These are phyloP conservation scores for Hamamelis virginiana DNA, from an alignment of 164 flowering plant genomes.

Conservation along the genomic window DNA sequence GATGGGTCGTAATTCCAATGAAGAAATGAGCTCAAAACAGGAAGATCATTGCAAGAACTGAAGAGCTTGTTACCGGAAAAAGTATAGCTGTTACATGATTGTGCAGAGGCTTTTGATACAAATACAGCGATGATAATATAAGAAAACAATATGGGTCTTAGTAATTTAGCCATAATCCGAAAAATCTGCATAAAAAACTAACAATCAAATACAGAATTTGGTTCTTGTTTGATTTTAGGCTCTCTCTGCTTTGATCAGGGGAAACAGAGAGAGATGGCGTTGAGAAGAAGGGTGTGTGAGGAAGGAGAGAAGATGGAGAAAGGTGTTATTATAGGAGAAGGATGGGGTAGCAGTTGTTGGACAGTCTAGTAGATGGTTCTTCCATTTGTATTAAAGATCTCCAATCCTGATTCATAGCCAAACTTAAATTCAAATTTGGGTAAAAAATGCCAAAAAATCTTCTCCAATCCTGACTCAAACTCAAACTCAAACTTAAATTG, in stretches of 20 bases:
- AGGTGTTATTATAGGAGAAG: neutral
- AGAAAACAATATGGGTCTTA: constrained; percentile 8
- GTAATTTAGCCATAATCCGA: constrained; percentile 17
- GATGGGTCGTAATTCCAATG: constrained; percentile 45
- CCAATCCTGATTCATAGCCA: too few species aligned
- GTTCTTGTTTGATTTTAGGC: too few species aligned
- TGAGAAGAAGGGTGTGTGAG: too few species aligned
- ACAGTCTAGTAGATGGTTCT: neutral
- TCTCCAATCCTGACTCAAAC: too few species aligned
- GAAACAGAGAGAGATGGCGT: neutral
- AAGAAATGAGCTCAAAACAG: constrained; percentile 42
- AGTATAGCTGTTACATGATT: constrained; percentile 33
- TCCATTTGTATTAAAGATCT: neutral
- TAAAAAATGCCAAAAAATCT: too few species aligned
- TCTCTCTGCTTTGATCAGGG: too few species aligned
- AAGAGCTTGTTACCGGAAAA: constrained; percentile 37
- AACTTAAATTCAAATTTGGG: too few species aligned
- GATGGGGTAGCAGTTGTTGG: neutral
- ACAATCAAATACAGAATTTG: too few species aligned
- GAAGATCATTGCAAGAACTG: constrained; percentile 43
- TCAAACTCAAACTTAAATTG: too few species aligned
- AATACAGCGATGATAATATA: constrained; percentile 17
- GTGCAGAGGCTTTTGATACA: constrained; percentile 21
- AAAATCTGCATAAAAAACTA: too few species aligned
- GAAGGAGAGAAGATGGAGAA: too few species aligned